Evolutionary conservation across 2,329 filamentous ascomycete genomes (phyloP), one percentile per base, ranked within the genome.

Genomic region (Aspergillus pseudoviridinutans): DNA sequence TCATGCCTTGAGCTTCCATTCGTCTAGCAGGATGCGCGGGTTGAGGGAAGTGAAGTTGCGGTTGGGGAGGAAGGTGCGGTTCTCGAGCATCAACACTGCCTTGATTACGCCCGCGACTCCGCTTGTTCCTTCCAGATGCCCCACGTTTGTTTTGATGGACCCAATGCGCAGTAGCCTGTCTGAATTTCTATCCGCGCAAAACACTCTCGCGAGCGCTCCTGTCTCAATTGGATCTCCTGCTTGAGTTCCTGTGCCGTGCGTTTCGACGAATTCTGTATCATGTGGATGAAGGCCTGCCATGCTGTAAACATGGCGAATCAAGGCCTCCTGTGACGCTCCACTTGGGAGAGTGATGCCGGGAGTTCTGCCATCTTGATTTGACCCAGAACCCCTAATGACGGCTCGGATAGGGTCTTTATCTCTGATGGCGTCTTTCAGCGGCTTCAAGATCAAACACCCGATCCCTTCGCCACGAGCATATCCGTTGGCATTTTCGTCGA

Each of bases 381-480:
- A 64, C 10, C 72, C 77, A 12, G 71, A 74, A 0, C 66, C 71
- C 25, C 73, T 66, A 29, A 82, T 79, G 3, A 81, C 64, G 1
- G 74, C 75, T 4, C 75, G 70, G 28, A 82, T 76, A 0, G 68
- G 68, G 59, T 82, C 75, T 3, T 71, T 69, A 29, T 78, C 75
- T 22, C 66, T 63, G 8, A 81, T 49, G 1, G 79, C 79, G 49
- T 76, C 68, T 7, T 66, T 59, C 0, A 81, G 56, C 0, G 68
- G 71, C 59, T 81, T 81, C 9, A 82, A 53, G 0, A 79, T 55
- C 6, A 82, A 35, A 25, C 69, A 64, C 2, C 67, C 75, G 12
- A 76, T 66, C 6, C 74, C 80, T 62, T 82, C 80, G 3, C 78
- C 79, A 12, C 79, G 71, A 0, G 68, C 74, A 57, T 81, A 82